Base-by-base conservation (phyloP, 83 land plant species). In the Picea engelmannii region DNA sequence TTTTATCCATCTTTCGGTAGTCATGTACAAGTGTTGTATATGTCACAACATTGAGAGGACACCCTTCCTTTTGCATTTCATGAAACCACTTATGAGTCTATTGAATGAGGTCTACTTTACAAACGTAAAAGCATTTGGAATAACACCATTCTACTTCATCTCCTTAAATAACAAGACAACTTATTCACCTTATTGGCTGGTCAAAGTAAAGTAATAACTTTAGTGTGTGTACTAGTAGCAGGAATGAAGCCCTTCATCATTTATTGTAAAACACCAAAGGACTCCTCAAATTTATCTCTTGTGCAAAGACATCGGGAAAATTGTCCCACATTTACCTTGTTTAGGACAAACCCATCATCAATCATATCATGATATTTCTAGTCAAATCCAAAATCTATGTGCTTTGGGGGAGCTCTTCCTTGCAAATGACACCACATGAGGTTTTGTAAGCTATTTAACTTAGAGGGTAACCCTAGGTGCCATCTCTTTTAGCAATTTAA, bases 11-110 rank as follows among this genome's bases (percentile, higher is more conserved):
- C 83, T 89, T 91, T 23, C 89, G 88, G 31, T 87, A 91, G 64
- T 87, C 93, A 85, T 89, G 90, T 59, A 96, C 88, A 49, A 91
- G 87, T 23, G 98, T 83, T n/a, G 94, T 95, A 80, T 92, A 96
- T 21, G 96, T 87, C 73, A 92, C 95, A 17, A 89, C 91, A 69
- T 86, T 89, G 16, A 93, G 94, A 42, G 82, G 66, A 83, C 93
- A 92, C 23, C 99, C 99, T 80, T 86, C 73, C 40, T 52, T 79
- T 49, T 80, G 63, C 96, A 96, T 93, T 80, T 88, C 92, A 84
- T 91, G 84, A 80, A 93, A 89, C 86, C 87, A 92, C n/a, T 82
- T 85, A 38, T 76, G 79, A 67, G 99, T 98, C 78, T 92, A 93
- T 61, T 86, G 67, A 81, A 91, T 80, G 17, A 88, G 88, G 16